Percentiles rank a stretch among this genome's conserved stretches.
Conservation (phyloP, 1,284 basidiomycete genomes). For the Farysia itapuensis region DNA sequence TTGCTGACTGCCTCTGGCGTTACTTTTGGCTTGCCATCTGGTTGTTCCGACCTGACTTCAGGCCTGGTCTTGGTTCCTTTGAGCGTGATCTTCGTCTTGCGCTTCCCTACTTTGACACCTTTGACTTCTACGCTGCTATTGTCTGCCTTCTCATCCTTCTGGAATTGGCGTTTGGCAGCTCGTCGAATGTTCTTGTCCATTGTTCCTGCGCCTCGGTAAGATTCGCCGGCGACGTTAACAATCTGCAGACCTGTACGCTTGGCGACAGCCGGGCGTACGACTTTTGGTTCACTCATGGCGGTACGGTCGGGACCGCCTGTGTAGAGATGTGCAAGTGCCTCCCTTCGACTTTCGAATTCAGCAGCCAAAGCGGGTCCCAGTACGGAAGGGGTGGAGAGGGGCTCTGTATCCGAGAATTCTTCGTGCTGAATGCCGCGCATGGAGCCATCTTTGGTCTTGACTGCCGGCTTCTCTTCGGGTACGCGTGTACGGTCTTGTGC, state of each 20-base stretch:
- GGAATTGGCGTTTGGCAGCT: slow-evolving; percentile 37
- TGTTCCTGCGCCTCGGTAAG: slow-evolving; percentile 41
- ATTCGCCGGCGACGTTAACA: slow-evolving; percentile 26
- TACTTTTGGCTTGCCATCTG: too few species aligned
- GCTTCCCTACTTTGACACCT: too few species aligned
- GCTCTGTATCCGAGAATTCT: slow-evolving; percentile 34
- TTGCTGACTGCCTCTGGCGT: too few species aligned
- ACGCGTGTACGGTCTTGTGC: slow-evolving; percentile 30
- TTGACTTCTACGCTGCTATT: too few species aligned
- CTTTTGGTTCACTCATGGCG: slow-evolving; percentile 9
- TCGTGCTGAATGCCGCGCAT: slow-evolving; percentile 43
- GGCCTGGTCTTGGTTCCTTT: too few species aligned
- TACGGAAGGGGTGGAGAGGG: slow-evolving; percentile 15
- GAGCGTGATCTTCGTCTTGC: too few species aligned
- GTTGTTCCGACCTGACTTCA: too few species aligned
- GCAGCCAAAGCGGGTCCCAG: slow-evolving; percentile 30
- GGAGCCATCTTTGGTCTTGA: slow-evolving; percentile 22
- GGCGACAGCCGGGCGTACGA: slow-evolving; percentile 5
- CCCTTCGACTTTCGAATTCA: slow-evolving; percentile 10
- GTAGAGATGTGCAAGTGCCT: slow-evolving; percentile 26
- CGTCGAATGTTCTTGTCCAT: slow-evolving; percentile 24
- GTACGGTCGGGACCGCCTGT: slow-evolving; percentile 24
- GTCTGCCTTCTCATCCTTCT: too few species aligned
- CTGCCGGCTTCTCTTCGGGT: slow-evolving; percentile 19
- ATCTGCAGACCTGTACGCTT: slow-evolving; percentile 9